Base-by-base conservation (phyloP, 1,284 basidiomycete genomes). In the Marasmius fiardii region DNA sequence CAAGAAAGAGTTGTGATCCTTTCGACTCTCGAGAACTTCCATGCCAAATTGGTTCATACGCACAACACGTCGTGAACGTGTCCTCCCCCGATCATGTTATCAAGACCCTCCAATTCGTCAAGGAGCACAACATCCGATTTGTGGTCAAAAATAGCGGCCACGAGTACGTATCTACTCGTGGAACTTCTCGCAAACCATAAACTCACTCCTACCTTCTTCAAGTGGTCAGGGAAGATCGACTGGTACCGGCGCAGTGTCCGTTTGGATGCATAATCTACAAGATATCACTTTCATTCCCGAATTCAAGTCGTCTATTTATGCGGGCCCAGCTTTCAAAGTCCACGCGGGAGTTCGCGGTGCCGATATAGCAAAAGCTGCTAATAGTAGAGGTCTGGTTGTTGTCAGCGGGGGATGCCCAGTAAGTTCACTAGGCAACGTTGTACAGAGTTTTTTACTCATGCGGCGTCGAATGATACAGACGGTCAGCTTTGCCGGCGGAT, bases 391-490 rank as follows among this genome's bases (percentile, higher is more conserved):
- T 4, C 45, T 57, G 37, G 55, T 57, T 18, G 54, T 63, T 16
- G 64, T 67, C 11, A 58, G 54, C 31, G 66, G 65, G 18, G 64
- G 64, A 55, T 65, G 64, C 47, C 64, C 63, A 3, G 66, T 67
- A 54, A 11, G 65, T 54, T 4, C 7, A 6, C 3, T 6, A 31
- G 28, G 28, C 39, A n/a, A 14, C 26, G 21, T 28, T 33, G 10
- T n/a, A n/a, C 48, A n/a, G 48, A 20, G 16, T n/a, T 16, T 20
- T n/a, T n/a, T 16, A 41, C 39, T 41, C 39, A 41, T 20, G 28
- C 4, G 10, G 10, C 18, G 37, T 1, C 7, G 39, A 10, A n/a
- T 41, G 4, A 2, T 6, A n/a, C 63, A 23, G 64, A 65, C 54
- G 63, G 64, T 50, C 63, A 61, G 6, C 64, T 67, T 54, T 8